Conservation (phyloP, 306 rosid species). For the Lagenaria siceraria region DNA sequence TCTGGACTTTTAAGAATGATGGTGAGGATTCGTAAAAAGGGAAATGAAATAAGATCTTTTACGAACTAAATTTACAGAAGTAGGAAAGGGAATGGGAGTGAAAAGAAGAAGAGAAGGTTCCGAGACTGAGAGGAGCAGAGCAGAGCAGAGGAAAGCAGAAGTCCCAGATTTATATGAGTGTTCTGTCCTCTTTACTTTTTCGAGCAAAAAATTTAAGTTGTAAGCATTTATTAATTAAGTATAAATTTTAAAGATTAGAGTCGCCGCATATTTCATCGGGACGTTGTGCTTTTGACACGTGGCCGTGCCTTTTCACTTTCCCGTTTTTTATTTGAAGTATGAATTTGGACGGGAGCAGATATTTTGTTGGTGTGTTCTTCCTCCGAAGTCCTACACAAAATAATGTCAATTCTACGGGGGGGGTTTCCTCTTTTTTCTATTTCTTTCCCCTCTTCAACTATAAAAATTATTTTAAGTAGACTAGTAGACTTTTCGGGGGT, state of each 20-base stretch:
- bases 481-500: too few relatives aligned
- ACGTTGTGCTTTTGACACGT: background rate
- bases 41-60: background rate
- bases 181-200: background rate
- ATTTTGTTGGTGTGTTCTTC: background rate
- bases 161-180: constrained; percentile 17
- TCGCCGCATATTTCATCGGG: constrained; percentile 3
- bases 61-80: background rate
- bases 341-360: background rate
- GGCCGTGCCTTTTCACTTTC: background rate
- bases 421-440: too few relatives aligned
- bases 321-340: background rate
- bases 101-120: background rate
- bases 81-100: background rate
- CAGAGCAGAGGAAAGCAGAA: background rate
- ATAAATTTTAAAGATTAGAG: background rate
- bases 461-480: too few relatives aligned
- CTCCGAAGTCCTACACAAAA: background rate
- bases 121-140: background rate
- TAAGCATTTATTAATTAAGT: background rate
- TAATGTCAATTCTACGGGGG: background rate
- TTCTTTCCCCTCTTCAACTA: background rate
- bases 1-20: background rate
- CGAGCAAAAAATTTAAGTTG: too few relatives aligned
- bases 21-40: background rate